Percentiles rank a stretch among this genome's conserved stretches.
phyloP scores from a whole-genome alignment of 139 green algal genomes.

The Micromonas pusilla region DNA sequence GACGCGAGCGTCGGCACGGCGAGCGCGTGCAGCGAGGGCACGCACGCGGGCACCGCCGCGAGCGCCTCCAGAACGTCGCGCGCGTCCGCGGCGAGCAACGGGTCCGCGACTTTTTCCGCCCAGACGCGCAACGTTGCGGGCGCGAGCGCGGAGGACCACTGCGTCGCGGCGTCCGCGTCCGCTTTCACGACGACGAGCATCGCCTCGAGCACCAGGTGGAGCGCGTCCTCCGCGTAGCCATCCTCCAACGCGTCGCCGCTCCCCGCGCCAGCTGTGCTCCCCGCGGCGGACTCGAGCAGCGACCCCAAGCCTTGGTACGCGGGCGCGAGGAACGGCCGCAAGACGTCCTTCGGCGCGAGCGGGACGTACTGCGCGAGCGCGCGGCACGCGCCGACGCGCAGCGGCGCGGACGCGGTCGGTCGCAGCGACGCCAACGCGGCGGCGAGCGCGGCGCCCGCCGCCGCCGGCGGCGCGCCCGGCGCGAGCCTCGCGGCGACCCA shows the following conservation, averaged over 20 bases:
- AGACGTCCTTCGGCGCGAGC: not conserved
- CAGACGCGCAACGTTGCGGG: conserved; percentile 48
- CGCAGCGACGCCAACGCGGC: conserved; percentile 24
- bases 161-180: conserved; percentile 28
- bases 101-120: conserved; percentile 53
- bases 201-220: conserved; percentile 72
- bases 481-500: conserved; percentile 39
- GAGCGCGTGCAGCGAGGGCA: conserved; percentile 32
- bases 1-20: not conserved
- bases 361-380: conserved; percentile 20
- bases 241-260: conserved; percentile 45
- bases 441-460: conserved; percentile 1
- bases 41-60: conserved; percentile 22
- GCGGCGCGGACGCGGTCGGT: conserved; percentile 8
- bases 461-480: not conserved
- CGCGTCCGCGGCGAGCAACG: conserved; percentile 54
- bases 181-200: conserved; percentile 30
- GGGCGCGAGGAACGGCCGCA: not conserved
- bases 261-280: not conserved
- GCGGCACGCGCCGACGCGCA: conserved; percentile 42
- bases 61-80: conserved; percentile 51
- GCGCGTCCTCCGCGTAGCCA: conserved; percentile 43
- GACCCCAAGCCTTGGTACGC: not conserved
- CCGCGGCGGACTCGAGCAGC: not conserved
- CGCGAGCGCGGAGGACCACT: conserved; percentile 41